A percentile compares a stretch with the other conserved stretches of the same genome.
phyloP scores from a whole-genome alignment of 345 rosid species.

The Luvunga scandens region DNA sequence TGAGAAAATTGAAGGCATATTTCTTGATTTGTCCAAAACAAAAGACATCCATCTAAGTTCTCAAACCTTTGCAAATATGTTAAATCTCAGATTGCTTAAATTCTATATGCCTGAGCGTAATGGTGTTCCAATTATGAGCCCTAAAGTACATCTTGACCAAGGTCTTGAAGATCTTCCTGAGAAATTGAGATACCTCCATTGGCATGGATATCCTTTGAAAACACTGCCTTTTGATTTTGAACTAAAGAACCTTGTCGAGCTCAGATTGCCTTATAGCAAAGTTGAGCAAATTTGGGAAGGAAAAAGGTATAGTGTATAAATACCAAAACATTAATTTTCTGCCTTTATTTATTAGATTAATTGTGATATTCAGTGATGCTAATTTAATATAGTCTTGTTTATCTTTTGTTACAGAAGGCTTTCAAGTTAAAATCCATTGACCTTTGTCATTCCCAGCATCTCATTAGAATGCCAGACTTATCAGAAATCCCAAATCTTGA shows the following conservation, averaged over 20 bases:
- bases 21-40: not conserved
- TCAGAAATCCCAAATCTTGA: not conserved
- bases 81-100: not conserved
- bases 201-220: not conserved
- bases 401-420: not conserved
- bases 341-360: not conserved
- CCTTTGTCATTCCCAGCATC: not conserved
- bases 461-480: not conserved
- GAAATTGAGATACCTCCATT: not conserved
- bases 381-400: not conserved
- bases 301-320: not conserved
- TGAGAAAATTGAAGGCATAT: not conserved
- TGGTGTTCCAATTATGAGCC: too few species aligned
- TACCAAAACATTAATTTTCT: not conserved
- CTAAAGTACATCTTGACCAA: not conserved
- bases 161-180: not conserved
- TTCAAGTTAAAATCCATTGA: not conserved
- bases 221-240: not conserved
- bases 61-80: conserved; percentile 3
- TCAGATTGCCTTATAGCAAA: not conserved
- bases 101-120: not conserved
- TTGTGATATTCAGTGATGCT: not conserved
- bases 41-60: not conserved
- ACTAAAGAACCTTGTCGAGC: not conserved
- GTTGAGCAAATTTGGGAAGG: not conserved